phyloP scores from a whole-genome alignment of 305 asterid genomes.

The Fraxinus albicans region DNA sequence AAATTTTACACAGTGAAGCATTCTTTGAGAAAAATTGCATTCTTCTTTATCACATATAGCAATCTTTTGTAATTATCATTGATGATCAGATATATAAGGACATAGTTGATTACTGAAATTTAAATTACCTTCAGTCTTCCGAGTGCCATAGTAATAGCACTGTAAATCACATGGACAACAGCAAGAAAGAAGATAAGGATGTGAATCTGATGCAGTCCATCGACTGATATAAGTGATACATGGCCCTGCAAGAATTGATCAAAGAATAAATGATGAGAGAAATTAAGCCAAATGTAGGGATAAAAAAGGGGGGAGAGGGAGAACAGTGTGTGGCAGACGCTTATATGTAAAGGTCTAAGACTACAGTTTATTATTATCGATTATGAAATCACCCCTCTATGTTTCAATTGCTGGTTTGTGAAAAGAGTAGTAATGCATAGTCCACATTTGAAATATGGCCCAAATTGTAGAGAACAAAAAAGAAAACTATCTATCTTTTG shows the following conservation, averaged over 20 bases:
- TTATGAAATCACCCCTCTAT: neutral
- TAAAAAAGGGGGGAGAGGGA: neutral
- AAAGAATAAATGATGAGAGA: neutral
- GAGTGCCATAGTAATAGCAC: conserved; percentile 66
- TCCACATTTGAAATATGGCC: neutral
- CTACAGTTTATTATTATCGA: neutral
- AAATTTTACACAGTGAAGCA: neutral
- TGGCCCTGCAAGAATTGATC: conserved; percentile 36
- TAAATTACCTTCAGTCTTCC: conserved; percentile 64
- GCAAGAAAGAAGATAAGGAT: conserved; percentile 74
- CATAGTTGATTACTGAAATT: neutral
- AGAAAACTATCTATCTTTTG: neutral
- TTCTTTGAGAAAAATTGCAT: neutral
- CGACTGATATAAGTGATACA: conserved; percentile 49
- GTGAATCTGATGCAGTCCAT: conserved; percentile 70
- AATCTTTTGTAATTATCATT: neutral
- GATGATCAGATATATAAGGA: neutral
- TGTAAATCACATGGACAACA: conserved; percentile 55
- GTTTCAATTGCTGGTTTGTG: neutral
- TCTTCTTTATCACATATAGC: neutral
- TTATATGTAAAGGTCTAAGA: neutral
- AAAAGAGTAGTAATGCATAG: neutral
- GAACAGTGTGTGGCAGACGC: neutral
- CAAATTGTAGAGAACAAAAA: neutral
- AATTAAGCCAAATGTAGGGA: neutral